phyloP scores from a whole-genome alignment of 2,329 filamentous ascomycete species.

The Aspergillus udagawae region DNA sequence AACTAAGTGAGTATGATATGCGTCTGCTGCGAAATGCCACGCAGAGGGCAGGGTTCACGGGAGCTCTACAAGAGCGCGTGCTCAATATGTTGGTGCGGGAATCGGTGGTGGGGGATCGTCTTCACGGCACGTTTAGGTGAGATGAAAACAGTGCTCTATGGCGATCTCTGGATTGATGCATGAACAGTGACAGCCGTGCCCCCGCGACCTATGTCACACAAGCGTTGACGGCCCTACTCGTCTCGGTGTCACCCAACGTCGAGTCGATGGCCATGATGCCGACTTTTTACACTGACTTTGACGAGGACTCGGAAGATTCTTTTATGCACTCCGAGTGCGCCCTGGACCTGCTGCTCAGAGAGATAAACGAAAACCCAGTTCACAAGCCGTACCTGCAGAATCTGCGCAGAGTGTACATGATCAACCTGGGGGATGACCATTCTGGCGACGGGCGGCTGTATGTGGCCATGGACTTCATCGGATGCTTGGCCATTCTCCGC shows the following conservation, averaged over 20 bases:
- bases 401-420: constrained; percentile 12
- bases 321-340: no score
- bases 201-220: constrained; percentile 10
- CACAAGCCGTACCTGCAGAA: constrained; percentile 10
- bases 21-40: constrained; percentile 9
- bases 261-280: constrained; percentile 10
- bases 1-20: no score
- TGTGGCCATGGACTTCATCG: constrained; percentile 8
- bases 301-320: no score
- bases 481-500: constrained; percentile 8
- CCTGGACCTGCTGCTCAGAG: no score
- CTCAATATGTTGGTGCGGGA: constrained; percentile 19
- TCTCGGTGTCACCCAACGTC: constrained; percentile 18
- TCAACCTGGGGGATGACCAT: background rate
- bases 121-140: no score
- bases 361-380: background rate
- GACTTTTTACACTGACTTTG: no score
- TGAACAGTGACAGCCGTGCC: background rate
- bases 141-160: no score
- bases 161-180: background rate
- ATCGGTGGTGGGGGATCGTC: no score
- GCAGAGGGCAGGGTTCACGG: constrained; percentile 9
- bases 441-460: constrained; percentile 7
- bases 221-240: constrained; percentile 15
- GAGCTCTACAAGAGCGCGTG: constrained; percentile 3